Evolutionary conservation across 441 rosid species (phyloP).

Genomic region (Adansonia grandidieri): DNA sequence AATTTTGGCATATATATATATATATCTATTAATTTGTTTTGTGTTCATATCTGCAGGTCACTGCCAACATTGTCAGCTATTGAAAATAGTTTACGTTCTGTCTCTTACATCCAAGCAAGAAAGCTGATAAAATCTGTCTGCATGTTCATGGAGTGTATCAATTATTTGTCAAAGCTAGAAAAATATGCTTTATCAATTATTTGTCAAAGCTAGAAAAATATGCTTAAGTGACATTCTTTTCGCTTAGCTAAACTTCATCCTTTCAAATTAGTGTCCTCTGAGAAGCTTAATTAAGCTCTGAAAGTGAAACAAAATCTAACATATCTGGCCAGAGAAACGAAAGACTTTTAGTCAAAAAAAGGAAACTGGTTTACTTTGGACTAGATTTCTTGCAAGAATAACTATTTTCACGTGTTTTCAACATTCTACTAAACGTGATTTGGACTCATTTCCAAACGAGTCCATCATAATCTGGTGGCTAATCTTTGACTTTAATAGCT

Average conservation of each 20-base stretch:
- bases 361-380: no score
- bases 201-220: background rate
- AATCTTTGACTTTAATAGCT: constrained; percentile 20
- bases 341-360: no score
- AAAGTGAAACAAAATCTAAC: constrained; percentile 21
- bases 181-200: background rate
- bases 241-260: background rate
- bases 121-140: background rate
- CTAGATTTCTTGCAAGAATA: background rate
- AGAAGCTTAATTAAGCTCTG: background rate
- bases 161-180: background rate
- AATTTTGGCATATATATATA: no score
- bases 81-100: background rate
- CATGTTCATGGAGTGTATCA: background rate
- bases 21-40: no score
- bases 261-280: no score
- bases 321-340: no score
- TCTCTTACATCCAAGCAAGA: constrained; percentile 22
- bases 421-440: background rate
- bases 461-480: constrained; percentile 1
- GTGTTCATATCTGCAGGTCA: background rate
- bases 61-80: background rate
- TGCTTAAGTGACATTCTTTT: background rate
- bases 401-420: background rate
- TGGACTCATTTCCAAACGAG: constrained; percentile 14